Percentiles rank a stretch among this genome's conserved stretches.
phyloP scores from a whole-genome alignment of 192 early-diverging fungal species.

The Umbelopsis sp. region DNA sequence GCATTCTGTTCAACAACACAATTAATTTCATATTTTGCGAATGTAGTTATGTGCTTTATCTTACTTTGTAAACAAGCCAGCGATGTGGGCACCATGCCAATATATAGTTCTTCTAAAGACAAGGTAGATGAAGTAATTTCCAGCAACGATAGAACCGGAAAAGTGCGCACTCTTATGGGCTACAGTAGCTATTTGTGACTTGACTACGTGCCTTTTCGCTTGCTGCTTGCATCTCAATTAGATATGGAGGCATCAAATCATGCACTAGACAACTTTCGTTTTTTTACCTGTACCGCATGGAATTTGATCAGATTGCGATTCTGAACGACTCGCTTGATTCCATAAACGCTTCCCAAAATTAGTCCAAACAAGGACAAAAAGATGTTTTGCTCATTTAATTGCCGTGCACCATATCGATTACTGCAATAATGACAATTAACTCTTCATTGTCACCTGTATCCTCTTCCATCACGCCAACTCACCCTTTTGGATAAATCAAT shows the following conservation, averaged over 20 bases:
- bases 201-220: constrained; percentile 15
- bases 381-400: constrained; percentile 34
- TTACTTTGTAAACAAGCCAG: constrained; percentile 18
- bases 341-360: constrained; percentile 4
- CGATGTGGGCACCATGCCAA: constrained; percentile 15
- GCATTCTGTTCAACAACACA: not conserved
- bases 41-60: not conserved
- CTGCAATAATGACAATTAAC: not conserved
- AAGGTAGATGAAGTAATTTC: constrained; percentile 9
- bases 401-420: constrained; percentile 27
- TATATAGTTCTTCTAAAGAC: constrained; percentile 12
- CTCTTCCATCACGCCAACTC: not conserved
- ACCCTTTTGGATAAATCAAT: constrained; percentile 16
- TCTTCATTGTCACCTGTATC: too few species aligned
- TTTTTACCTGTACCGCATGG: constrained; percentile 6
- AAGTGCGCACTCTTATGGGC: constrained; percentile 5
- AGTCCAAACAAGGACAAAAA: constrained; percentile 27
- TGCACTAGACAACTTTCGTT: not conserved
- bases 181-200: constrained; percentile 6
- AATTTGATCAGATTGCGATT: constrained; percentile 9
- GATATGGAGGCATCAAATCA: not conserved
- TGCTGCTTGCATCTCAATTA: not conserved
- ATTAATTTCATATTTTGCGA: not conserved
- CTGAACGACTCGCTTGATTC: not conserved
- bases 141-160: not conserved